Base-by-base conservation (phyloP, 352 stramenopile species). In the Globisporangium polare region DNA sequence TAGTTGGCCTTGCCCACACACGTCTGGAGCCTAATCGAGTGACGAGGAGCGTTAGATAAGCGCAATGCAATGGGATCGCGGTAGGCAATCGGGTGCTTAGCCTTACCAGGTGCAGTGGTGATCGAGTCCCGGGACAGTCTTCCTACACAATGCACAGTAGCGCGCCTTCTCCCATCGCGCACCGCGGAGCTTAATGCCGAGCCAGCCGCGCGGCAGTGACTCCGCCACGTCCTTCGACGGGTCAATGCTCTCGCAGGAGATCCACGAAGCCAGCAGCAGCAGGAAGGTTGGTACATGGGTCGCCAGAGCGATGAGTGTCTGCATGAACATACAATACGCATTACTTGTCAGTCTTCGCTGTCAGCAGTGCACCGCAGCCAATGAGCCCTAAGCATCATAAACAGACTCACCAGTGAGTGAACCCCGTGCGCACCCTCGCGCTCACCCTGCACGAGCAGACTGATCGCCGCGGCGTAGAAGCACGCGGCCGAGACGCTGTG, bases 1-100 rank as follows among this genome's bases (percentile, higher is more conserved):
- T 95, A 95, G 55, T 95, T 95, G 41, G 73, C 66, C 60, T 83
- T 82, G 42, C 84, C 86, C 24, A 95, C 83, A 53, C 86, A 95
- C 5, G 84, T 95, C 62, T 95, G 83, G 12, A 95, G 72, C 86
- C 79, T 89, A 51, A 43, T 15, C 2, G 59, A 54, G 12, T 31
- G 33, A 52, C 29, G 29, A 33, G 29, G 29, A 33, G 29, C 33
- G 12, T 39, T 9, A 39, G 6, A 53, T 17, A 8, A 8, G 47
- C 15, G 46, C 46, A 22, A 35, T 52, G 45, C 24, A 13, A 60
- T 35, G 47, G 47, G 35, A 27, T n/a, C 20, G 2, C 33, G 15
- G 5, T 43, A 31, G 24, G 10, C 6, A 43, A 20, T 18, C 7
- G 39, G 20, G 39, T 3, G 4, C 10, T 15, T 26, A 31, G 52